Evolutionary conservation across 2,329 filamentous ascomycete genomes (phyloP), one percentile per base, ranked within the genome.

Genomic region (Acephala macrosclerotiorum): DNA sequence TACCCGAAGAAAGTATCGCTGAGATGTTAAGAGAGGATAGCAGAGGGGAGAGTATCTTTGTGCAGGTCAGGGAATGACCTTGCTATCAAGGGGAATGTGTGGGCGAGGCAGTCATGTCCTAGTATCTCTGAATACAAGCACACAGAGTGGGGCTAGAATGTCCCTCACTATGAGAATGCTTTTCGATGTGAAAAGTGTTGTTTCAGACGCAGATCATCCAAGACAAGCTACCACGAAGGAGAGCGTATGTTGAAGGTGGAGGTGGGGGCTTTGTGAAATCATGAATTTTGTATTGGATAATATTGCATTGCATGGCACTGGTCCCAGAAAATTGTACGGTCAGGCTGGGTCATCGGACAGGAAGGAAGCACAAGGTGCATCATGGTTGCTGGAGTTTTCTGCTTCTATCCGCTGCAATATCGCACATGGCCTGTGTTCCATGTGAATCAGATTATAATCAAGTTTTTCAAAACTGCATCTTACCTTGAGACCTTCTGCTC

Each of bases 371-470:
- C 20, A 36, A 25, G 64, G 55, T 62, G 56, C 38, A 47, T 53
- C 53, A 57, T 22, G 64, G 53, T 53, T 64, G 62, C 59, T 71
- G 67, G 59, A 67, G 68, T 63, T 67, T 67, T 36, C 38, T 77
- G 0, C 90, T 92, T 58, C 94, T 86, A 74, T 97, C 93, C 60
- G 87, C 86, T 35, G 94, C 94, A 75, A 97, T 97, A 73, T 94
- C 91, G 75, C 93, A 93, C 92, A 97, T 97, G 47, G 94, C 94
- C 74, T 75, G n/a, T 66, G 33, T 51, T 35, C 60, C 16, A 61
- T 61, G 57, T 66, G 47, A 67, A 69, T 72, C 60, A 72, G 67
- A 16, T 45, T 16, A 56, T 16, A 42, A 38, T 29, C 22, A 57
- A 40, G 20, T 40, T 40, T 51, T 47, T 16, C 33, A 49, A 40